Conservation (phyloP, 768 basidiomycete genomes). For the Cantharellus cinnabarinus region DNA sequence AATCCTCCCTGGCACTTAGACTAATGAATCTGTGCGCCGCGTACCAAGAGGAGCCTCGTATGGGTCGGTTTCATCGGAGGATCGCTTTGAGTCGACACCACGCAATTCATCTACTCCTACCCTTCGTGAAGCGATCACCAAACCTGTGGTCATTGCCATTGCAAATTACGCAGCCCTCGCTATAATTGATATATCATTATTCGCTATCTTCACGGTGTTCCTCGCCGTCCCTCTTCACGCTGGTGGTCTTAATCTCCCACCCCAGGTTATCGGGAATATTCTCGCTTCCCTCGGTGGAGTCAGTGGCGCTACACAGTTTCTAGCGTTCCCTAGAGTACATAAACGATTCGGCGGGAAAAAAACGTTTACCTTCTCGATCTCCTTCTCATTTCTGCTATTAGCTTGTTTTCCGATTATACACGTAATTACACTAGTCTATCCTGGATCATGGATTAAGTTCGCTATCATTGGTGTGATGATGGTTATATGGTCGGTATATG, state of each 20-base stretch:
- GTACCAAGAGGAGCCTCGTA: background rate
- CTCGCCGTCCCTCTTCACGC: conserved; percentile 3
- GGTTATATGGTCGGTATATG: background rate
- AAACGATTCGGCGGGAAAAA: background rate
- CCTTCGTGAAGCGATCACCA: conserved; percentile 4
- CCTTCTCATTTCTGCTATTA: conserved; percentile 1
- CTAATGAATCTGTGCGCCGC: background rate
- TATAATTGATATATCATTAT: conserved; percentile 44
- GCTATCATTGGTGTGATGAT: background rate
- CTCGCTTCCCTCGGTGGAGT: conserved; percentile 1
- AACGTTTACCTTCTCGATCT: background rate
- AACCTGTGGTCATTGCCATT: conserved; percentile 33
- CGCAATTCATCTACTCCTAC: conserved; percentile 3
- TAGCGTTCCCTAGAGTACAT: background rate
- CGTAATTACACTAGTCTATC: background rate
- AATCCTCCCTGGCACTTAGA: background rate
- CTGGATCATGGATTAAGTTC: background rate
- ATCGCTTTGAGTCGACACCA: background rate
- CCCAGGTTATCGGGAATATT: conserved; percentile 2
- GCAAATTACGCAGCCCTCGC: conserved; percentile 47
- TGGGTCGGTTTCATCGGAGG: background rate
- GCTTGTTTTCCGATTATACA: conserved; percentile 5
- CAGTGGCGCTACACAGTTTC: background rate
- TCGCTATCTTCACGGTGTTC: conserved; percentile 36
- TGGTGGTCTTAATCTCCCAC: conserved; percentile 4